These are phyloP conservation scores for Lonicera japonica DNA, from an alignment of 129 eudicot genomes.

Conservation along the genomic window DNA sequence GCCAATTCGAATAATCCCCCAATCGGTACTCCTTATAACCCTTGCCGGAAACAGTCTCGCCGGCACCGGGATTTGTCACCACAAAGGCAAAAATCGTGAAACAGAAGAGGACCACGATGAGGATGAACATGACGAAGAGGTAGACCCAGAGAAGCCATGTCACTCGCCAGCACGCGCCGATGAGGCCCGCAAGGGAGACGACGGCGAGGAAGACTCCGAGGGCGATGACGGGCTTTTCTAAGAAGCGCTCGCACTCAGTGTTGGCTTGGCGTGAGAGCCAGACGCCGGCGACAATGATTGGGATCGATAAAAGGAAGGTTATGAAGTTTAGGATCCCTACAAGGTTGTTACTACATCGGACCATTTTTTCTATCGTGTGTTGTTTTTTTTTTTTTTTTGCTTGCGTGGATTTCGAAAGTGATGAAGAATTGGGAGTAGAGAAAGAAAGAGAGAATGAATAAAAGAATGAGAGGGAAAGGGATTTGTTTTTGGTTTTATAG, in stretches of 20 bases:
- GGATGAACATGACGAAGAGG: constrained; percentile 69
- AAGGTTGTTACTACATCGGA: constrained; percentile 60
- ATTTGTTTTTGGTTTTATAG: no score
- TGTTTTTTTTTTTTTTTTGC: no score
- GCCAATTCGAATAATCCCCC: constrained; percentile 81
- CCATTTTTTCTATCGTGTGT: constrained; percentile 25
- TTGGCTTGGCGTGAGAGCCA: constrained; percentile 77
- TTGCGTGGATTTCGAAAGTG: background rate
- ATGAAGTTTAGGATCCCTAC: constrained; percentile 68
- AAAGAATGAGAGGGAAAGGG: background rate
- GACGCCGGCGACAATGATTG: constrained; percentile 71
- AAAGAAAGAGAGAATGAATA: background rate
- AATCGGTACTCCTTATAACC: constrained; percentile 86
- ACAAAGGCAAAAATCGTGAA: constrained; percentile 89
- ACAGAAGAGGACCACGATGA: constrained; percentile 54
- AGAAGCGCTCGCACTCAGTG: constrained; percentile 85
- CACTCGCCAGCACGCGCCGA: constrained; percentile 87
- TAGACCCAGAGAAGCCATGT: constrained; percentile 76
- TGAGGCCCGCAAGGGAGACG: constrained; percentile 73
- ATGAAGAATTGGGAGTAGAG: background rate
- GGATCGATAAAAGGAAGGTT: constrained; percentile 73
- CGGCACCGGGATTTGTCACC: constrained; percentile 87
- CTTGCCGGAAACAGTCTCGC: constrained; percentile 39
- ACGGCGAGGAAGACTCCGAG: constrained; percentile 71
- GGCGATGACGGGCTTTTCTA: constrained; percentile 63